These are phyloP conservation scores for Aureobasidium sp. DNA, from an alignment of 2,329 filamentous ascomycete species.

Conservation along the genomic window DNA sequence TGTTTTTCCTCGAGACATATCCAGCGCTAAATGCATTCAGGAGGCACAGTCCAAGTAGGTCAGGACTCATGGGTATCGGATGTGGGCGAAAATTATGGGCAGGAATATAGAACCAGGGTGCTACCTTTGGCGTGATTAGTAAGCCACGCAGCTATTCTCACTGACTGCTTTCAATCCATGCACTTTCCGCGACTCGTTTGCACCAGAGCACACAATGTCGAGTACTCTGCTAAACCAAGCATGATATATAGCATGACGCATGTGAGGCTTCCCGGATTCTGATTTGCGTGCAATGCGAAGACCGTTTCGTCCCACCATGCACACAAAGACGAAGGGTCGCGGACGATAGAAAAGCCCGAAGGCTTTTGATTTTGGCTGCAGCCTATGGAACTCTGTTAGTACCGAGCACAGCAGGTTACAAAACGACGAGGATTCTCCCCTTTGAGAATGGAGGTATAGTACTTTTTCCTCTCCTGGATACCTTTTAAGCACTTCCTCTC, in stretches of 20 bases:
- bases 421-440: background rate
- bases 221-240: too few species aligned
- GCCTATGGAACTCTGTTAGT: background rate
- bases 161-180: too few species aligned
- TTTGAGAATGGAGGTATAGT: background rate
- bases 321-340: background rate
- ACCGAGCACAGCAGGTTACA: background rate
- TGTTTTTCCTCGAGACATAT: too few species aligned
- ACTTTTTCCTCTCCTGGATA: background rate
- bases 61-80: background rate
- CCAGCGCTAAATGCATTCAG: too few species aligned
- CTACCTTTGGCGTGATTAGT: background rate
- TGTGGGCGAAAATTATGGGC: background rate
- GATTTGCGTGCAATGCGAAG: background rate
- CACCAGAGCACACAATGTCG: too few species aligned
- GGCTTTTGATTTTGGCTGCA: background rate
- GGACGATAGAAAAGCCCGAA: conserved; percentile 7
- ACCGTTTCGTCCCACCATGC: background rate
- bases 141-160: background rate
- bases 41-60: background rate
- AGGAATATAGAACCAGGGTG: background rate
- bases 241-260: background rate
- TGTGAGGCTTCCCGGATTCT: background rate
- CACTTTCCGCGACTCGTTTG: too few species aligned
- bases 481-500: background rate